Conservation (phyloP, 1,284 basidiomycete species). For the Naganishia sp. region DNA sequence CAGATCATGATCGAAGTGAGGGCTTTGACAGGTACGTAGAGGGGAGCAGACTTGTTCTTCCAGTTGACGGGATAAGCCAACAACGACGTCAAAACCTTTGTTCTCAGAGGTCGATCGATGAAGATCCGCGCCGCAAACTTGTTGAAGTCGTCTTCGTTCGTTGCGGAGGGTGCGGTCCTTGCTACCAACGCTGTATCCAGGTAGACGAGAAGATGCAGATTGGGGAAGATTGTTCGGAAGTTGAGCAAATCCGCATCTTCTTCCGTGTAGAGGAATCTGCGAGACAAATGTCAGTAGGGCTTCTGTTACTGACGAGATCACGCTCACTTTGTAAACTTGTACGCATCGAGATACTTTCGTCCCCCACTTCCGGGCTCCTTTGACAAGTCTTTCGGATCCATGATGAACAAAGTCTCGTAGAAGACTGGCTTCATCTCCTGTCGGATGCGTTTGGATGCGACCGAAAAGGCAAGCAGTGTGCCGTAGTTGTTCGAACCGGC, state of each 20-base stretch:
- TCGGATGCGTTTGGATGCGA: background rate
- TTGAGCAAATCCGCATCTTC: background rate
- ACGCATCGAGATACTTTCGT: background rate
- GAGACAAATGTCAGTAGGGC: background rate
- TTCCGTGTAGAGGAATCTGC: background rate
- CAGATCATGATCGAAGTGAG: background rate
- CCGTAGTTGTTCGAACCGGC: slow-evolving; percentile 8
- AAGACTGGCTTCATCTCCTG: slow-evolving; percentile 1
- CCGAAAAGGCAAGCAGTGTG: slow-evolving; percentile 1
- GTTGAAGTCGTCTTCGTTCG: background rate
- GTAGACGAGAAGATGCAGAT: background rate
- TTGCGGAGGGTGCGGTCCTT: background rate
- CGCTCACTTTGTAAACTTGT: slow-evolving; percentile 9
- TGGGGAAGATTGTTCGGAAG: background rate
- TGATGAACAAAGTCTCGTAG: slow-evolving; percentile 6
- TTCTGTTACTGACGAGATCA: too few species aligned
- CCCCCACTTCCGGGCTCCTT: background rate
- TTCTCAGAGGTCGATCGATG: background rate
- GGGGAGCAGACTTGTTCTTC: background rate
- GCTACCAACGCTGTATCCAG: background rate
- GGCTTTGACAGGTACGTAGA: background rate
- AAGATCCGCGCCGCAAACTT: background rate
- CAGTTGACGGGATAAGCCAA: background rate
- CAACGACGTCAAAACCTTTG: background rate
- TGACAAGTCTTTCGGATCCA: background rate